Evolutionary conservation across 2,329 filamentous ascomycete species (phyloP).

Genomic region (Penicillium sp.): DNA sequence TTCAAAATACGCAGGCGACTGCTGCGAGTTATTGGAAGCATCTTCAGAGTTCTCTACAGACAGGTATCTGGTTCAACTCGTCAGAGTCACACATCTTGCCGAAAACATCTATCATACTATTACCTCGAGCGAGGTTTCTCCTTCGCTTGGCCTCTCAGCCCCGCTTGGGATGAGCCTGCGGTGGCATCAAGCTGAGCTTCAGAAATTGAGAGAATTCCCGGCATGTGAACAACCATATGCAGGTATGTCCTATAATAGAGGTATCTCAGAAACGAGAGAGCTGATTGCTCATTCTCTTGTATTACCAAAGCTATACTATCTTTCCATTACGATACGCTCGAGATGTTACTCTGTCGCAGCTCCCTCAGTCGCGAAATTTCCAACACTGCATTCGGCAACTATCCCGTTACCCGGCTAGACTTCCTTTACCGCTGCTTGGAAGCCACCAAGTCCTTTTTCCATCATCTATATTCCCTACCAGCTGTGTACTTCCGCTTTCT

Average conservation of each 20-base stretch:
- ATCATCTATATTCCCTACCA: conserved; percentile 52
- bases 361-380: conserved; percentile 41
- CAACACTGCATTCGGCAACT: conserved; percentile 38
- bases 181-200: conserved; percentile 50
- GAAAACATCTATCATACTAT: conserved; percentile 50
- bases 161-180: conserved; percentile 38
- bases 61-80: conserved; percentile 48
- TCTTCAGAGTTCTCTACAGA: conserved; percentile 53
- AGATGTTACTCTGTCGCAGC: conserved; percentile 30
- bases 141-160: conserved; percentile 13
- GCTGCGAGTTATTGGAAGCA: conserved; percentile 50
- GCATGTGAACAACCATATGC: conserved; percentile 10
- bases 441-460: conserved; percentile 54
- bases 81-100: conserved; percentile 54
- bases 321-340: conserved; percentile 30
- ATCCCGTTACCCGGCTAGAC: conserved; percentile 50
- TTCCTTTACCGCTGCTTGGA: conserved; percentile 54
- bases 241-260: conserved; percentile 9
- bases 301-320: conserved; percentile 21
- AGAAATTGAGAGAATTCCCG: conserved; percentile 21
- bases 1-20: conserved; percentile 56
- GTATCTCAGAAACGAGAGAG: too few species aligned
- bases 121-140: conserved; percentile 21
- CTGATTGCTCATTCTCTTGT: neutral
- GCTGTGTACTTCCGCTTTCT: conserved; percentile 48